These are phyloP conservation scores for Neurospora sp. DNA, from an alignment of 495 filamentous ascomycete genomes.

Conservation along the genomic window DNA sequence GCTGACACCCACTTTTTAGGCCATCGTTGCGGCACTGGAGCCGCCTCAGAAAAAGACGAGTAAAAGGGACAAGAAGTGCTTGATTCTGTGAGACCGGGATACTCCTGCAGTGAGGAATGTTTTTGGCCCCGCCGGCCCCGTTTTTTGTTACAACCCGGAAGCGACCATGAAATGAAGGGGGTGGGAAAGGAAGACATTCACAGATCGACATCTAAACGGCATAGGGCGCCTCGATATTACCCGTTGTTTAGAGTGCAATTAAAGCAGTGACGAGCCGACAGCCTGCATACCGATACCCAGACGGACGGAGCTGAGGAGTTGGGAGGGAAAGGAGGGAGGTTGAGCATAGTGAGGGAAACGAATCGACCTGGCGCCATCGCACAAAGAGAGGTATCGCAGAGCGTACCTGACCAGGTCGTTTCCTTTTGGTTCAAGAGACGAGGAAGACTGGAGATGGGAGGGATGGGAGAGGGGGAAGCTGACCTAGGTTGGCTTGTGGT, in stretches of 20 bases:
- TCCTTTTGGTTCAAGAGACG: slow-evolving; percentile 1
- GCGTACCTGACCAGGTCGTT: slow-evolving; percentile 3
- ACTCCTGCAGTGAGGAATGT: slow-evolving; percentile 4
- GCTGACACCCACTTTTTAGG: slow-evolving; percentile 35
- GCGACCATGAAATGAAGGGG: background rate
- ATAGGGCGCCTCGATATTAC: background rate
- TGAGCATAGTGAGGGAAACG: slow-evolving; percentile 7
- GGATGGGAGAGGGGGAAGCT: background rate
- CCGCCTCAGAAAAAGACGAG: slow-evolving; percentile 57
- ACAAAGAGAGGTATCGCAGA: background rate
- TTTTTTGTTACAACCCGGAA: slow-evolving; percentile 1
- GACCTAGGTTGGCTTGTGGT: background rate
- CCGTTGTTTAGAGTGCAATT: slow-evolving; percentile 29
- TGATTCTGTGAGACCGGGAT: slow-evolving; percentile 34
- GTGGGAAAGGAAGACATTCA: slow-evolving; percentile 4
- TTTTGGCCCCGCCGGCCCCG: background rate
- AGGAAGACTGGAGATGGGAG: background rate
- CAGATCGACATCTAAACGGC: slow-evolving; percentile 4
- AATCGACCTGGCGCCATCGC: background rate
- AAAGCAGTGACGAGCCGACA: slow-evolving; percentile 17
- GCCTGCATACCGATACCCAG: background rate
- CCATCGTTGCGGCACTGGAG: slow-evolving; percentile 82
- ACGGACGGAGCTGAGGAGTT: slow-evolving; percentile 5
- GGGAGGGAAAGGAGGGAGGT: slow-evolving; percentile 1
- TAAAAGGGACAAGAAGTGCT: slow-evolving; percentile 44